Conservation (phyloP, 2,329 filamentous ascomycete species). For the Aspergillus chevalieri region DNA sequence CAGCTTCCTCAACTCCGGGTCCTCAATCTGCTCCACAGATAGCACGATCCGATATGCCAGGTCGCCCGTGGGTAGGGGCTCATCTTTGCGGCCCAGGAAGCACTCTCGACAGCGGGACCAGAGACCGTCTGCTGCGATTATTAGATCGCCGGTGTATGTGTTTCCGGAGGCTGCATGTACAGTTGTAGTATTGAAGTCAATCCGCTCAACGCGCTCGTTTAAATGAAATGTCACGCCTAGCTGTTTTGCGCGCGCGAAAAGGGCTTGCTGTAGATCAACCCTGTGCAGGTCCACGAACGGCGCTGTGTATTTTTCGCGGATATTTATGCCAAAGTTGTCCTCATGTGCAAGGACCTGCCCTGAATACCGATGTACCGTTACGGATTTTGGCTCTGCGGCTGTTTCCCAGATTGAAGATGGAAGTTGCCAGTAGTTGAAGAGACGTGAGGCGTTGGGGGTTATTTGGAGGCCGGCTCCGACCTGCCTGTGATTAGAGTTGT, state of each 20-base stretch:
- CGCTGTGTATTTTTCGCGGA: conserved; percentile 49
- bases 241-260: conserved; percentile 47
- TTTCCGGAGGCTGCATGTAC: conserved; percentile 39
- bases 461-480: conserved; percentile 63
- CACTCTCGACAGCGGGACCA: conserved; percentile 54
- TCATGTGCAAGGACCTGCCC: conserved; percentile 40
- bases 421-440: conserved; percentile 25
- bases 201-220: conserved; percentile 40
- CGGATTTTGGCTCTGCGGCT: conserved; percentile 25
- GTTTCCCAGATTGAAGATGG: conserved; percentile 19
- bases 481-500: conserved; percentile 23
- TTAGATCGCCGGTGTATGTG: conserved; percentile 46
- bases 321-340: conserved; percentile 47
- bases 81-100: conserved; percentile 42
- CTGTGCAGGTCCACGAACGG: conserved; percentile 58
- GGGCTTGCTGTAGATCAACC: conserved; percentile 53
- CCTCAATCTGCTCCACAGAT: conserved; percentile 44
- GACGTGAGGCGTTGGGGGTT: conserved; percentile 27
- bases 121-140: conserved; percentile 60
- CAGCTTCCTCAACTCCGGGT: conserved; percentile 47
- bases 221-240: conserved; percentile 50
- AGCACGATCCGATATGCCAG: conserved; percentile 60
- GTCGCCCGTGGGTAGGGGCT: conserved; percentile 56
- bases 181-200: conserved; percentile 29
- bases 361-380: conserved; percentile 31